phyloP scores from a whole-genome alignment of 1,139 yeast species.

The Blastobotrys malaysiensis region DNA sequence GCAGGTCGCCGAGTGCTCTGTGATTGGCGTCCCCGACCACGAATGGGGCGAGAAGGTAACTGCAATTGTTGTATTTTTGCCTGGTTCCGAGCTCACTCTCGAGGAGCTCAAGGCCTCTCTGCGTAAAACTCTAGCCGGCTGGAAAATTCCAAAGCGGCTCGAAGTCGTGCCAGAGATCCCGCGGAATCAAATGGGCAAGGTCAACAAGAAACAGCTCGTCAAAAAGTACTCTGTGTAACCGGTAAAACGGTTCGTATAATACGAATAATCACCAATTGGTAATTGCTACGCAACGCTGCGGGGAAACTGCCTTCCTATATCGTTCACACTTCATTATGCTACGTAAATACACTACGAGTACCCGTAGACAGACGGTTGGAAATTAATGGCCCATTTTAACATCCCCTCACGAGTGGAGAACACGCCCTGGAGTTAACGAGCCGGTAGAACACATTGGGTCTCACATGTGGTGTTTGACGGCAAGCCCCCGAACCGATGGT shows the following conservation, averaged over 20 bases:
- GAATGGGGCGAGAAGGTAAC: conserved; percentile 37
- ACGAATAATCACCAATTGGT: not conserved
- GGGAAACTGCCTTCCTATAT: too few relatives aligned
- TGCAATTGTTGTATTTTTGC: conserved; percentile 27
- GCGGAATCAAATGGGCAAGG: conserved; percentile 35
- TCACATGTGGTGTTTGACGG: not conserved
- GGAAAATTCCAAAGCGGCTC: conserved; percentile 30
- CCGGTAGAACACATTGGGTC: not conserved
- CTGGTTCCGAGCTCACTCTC: conserved; percentile 14
- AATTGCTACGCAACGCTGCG: too few relatives aligned
- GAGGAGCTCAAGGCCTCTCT: conserved; percentile 25
- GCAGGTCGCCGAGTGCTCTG: conserved; percentile 31
- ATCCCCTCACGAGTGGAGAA: too few relatives aligned
- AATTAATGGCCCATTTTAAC: too few relatives aligned
- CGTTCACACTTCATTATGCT: too few relatives aligned
- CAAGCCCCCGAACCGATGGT: not conserved
- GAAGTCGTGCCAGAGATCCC: conserved; percentile 29
- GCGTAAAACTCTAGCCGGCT: conserved; percentile 26
- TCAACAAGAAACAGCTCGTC: conserved; percentile 31
- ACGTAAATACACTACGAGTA: too few relatives aligned
- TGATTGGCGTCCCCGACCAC: conserved; percentile 32
- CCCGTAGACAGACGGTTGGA: too few relatives aligned
- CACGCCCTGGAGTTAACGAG: not conserved
- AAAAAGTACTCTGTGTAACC: conserved; percentile 12
- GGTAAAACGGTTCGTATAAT: too few relatives aligned